Base-by-base conservation (phyloP, 2,329 filamentous ascomycete genomes). In the Sporothrix variecibatus region DNA sequence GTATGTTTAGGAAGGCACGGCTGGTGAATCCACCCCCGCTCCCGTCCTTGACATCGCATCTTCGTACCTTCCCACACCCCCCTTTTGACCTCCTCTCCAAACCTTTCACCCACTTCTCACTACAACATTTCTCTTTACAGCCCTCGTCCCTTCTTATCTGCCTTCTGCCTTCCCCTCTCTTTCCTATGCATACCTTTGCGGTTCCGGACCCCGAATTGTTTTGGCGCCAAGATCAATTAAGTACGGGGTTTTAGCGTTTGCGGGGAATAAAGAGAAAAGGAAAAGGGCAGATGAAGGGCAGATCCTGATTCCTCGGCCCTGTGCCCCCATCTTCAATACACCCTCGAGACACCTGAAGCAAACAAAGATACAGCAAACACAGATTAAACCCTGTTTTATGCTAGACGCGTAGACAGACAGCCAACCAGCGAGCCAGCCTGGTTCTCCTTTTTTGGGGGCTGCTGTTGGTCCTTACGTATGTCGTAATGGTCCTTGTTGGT, bases 141-240 rank as follows among this genome's bases (percentile, higher is more conserved):
- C 15, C 56, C 28, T 15, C 28, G n/a, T 60, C 56, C 34, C n/a
- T 20, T 20, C 8, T 15, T 12, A 8, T 5, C 20, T 40, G 26
- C 28, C 56, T 4, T 26, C 28, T 31, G 20, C 38, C 17, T 12
- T 43, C 38, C 20, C 62, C 62, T 17, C 38, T n/a, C 38, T 67
- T 46, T 15, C 11, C 12, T 38, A 28, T 46, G 34, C 38, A 43
- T 28, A 67, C n/a, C 8, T 46, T 49, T 67, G 62, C 62, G 62
- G 62, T 28, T 67, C 62, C 62, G 60, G 62, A 67, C 62, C 62
- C 62, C 62, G 12, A 40, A 46, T 26, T 28, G n/a, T 67, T 38
- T 49, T 34, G 34, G 62, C n/a, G 34, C 62, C 31, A 43, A 64
- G 20, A 28, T 17, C 11, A 46, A 15, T 20, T 8, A 43, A 46